Base-by-base conservation (phyloP, 805 yeast species). In the Lipomyces yamanashiensis region DNA sequence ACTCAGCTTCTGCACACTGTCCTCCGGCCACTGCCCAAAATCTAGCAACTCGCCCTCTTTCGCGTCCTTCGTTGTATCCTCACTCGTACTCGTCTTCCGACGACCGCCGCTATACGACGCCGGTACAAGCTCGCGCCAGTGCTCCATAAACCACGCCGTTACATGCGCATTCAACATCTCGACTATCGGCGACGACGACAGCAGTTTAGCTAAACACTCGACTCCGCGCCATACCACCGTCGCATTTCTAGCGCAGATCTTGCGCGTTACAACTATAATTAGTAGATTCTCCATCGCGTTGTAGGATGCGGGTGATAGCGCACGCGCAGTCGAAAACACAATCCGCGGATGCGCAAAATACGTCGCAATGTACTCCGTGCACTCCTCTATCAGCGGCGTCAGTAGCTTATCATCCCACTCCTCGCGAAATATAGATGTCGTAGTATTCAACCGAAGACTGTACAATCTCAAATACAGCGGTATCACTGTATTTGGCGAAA, bases 161-260 rank as follows among this genome's bases (percentile, higher is more conserved):
- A 66, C 59, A 5, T 19, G 40, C 1, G 15, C 10, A 44, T 34
- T 59, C 21, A 66, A 51, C 28, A 34, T 28, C 17, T 60, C 64
- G 36, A 66, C 48, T 15, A 58, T 49, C 10, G 68, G 60, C 17
- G 62, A 50, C 8, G 59, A 12, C 8, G 62, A 48, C 7, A 54
- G 33, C 45, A 66, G 44, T 41, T 66, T 66, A 13, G 59, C 33
- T 21, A 58, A 52, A 50, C 69, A 66, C 21, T 66, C 69, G 7
- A 59, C 54, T 7, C 67, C 69, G 13, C 69, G 49, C 69, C 69
- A 66, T 13, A 63, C 48, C 8, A 55, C 60, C 13, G 67, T 52
- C 33, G 67, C 69, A 34, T 63, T 66, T 34, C 17, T 7, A 33
- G 54, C 48, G 33, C 50, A 28, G 21, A 43, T 28, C 21, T 56